phyloP scores from a whole-genome alignment of 768 basidiomycete genomes.

The Kondoa subrosea region DNA sequence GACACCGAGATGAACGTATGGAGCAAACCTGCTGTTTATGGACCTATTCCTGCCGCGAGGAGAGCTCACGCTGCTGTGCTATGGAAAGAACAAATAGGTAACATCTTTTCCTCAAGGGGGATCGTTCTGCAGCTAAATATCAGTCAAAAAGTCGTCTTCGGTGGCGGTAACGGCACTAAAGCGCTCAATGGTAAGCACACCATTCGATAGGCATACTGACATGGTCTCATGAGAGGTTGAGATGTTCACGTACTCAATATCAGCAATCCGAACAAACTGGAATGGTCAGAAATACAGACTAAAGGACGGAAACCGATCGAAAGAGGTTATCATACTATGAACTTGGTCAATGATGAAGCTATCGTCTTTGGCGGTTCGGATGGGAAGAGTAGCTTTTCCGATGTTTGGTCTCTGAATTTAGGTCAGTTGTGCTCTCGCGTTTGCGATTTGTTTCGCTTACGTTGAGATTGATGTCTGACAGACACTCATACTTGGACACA shows the following conservation, averaged over 20 bases:
- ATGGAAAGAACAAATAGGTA: background rate
- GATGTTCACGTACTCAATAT: constrained; percentile 10
- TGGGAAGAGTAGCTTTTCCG: constrained; percentile 68
- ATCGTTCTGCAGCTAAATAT: background rate
- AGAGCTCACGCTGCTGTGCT: constrained; percentile 19
- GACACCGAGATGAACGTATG: constrained; percentile 7
- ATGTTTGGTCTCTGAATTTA: constrained; percentile 71
- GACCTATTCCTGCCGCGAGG: constrained; percentile 11
- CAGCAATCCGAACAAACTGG: constrained; percentile 10
- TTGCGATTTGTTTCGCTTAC: too few relatives aligned
- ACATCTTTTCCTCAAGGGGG: background rate
- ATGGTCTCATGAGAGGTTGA: background rate
- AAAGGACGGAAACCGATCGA: constrained; percentile 33
- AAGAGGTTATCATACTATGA: constrained; percentile 60
- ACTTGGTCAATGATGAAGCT: constrained; percentile 68
- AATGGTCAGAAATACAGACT: constrained; percentile 1
- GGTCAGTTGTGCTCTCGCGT: constrained; percentile 39
- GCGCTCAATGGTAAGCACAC: constrained; percentile 9
- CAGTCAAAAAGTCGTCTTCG: constrained; percentile 12
- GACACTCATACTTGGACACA: background rate
- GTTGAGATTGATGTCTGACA: too few relatives aligned
- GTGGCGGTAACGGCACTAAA: constrained; percentile 17
- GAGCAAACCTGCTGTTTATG: constrained; percentile 12
- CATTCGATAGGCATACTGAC: constrained; percentile 7
- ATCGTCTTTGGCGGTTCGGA: constrained; percentile 81